Conservation (phyloP, 2,329 filamentous ascomycete species). For the Claviceps purpurea region DNA sequence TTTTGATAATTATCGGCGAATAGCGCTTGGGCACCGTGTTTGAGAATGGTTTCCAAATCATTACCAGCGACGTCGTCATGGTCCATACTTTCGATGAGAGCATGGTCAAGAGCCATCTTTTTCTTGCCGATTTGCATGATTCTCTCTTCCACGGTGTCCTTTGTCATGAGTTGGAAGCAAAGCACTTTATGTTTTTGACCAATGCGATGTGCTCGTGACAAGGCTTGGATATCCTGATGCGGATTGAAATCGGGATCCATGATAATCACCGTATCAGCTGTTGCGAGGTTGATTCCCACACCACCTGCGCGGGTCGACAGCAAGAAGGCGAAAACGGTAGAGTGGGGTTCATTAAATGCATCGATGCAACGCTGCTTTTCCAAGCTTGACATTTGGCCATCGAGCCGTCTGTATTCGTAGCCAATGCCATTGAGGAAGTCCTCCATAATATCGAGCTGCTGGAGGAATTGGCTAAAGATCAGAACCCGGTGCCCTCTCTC, state of each 20-base stretch:
- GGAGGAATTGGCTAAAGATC: constrained; percentile 90
- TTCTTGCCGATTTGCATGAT: constrained; percentile 92
- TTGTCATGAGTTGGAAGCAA: constrained; percentile 88
- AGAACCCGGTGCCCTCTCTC: constrained; percentile 80
- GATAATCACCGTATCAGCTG: constrained; percentile 95
- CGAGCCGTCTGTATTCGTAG: constrained; percentile 64
- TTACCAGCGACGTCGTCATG: constrained; percentile 64
- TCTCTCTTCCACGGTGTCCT: constrained; percentile 80
- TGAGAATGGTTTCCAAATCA: constrained; percentile 78
- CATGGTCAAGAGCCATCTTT: constrained; percentile 92
- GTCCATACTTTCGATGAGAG: constrained; percentile 85
- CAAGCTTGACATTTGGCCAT: constrained; percentile 67
- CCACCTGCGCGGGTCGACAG: constrained; percentile 90
- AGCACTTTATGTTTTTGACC: constrained; percentile 93
- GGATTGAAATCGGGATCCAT: constrained; percentile 96
- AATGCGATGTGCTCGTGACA: constrained; percentile 89
- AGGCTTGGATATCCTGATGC: constrained; percentile 91
- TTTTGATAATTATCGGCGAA: constrained; percentile 63
- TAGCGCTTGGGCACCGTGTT: constrained; percentile 73
- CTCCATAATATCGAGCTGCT: constrained; percentile 78
- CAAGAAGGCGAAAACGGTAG: constrained; percentile 75
- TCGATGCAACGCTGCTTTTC: constrained; percentile 94
- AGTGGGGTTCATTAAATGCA: constrained; percentile 76
- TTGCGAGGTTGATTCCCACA: constrained; percentile 94
- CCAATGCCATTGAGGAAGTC: constrained; percentile 75